Base-by-base conservation (phyloP, 2,329 filamentous ascomycete genomes). In the Paracoccidioides brasiliensis region DNA sequence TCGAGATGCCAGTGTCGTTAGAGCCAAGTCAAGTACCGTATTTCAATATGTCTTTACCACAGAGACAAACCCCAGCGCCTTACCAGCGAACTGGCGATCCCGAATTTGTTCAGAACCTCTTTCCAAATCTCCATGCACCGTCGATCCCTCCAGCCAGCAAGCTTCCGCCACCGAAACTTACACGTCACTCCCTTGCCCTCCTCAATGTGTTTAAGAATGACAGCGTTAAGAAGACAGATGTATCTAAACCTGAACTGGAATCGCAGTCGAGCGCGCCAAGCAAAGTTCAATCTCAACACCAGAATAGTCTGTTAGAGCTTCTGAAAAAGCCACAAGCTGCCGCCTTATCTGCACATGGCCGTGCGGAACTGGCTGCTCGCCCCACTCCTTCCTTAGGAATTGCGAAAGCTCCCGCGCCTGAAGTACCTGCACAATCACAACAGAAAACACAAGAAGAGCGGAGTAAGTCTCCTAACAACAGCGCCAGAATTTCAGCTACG, bases 121-220 rank as follows among this genome's bases (percentile, higher is more conserved):
- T 61, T 37, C 59, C 66, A 43, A 66, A 67, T 44, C 53, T 68
- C 52, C 70, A 72, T 14, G 71, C 71, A n/a, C 72, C 74, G 43
- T 67, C 69, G 40, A 74, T 78, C 35, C 81, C 81, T 1, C 74
- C 78, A 38, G 78, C 81, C 67, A 80, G 61, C 64, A 78, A 79
- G 53, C 64, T 84, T 30, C 81, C 81, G 14, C 73, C 77, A 42
- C 80, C 80, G 5, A 79, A 77, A 58, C 73, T 84, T 37, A 82
- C 73, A 40, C 75, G 74, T 10, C 80, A 84, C 64, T 75, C 79
- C 1, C 71, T 79, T 56, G 74, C 75, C n/a, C 66, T 84, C 38
- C 68, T 85, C 51, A 80, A 78, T 61, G 74, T 78, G 1, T 83
- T 85, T 70, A 83, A 77, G 60, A 64, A 65, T 38, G 63, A 67